These are phyloP conservation scores for Colletotrichum destructivum DNA, from an alignment of 2,329 filamentous ascomycete genomes.

Conservation along the genomic window DNA sequence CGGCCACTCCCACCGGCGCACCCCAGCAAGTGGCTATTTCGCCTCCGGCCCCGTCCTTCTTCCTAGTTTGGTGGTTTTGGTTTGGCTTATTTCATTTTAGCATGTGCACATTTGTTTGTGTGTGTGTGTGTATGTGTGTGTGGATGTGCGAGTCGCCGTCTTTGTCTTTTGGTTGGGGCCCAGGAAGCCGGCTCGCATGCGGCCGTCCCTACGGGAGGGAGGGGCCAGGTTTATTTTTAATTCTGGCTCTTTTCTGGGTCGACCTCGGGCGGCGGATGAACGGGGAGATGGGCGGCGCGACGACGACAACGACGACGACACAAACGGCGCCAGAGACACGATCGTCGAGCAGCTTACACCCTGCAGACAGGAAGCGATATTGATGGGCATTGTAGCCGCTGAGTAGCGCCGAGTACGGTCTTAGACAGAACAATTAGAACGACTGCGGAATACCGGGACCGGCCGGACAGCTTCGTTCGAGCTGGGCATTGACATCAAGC, in stretches of 20 bases:
- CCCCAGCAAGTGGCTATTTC: conserved; percentile 12
- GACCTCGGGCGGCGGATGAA: conserved; percentile 22
- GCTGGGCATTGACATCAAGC: conserved; percentile 15
- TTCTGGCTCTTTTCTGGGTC: conserved; percentile 23
- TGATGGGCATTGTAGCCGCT: conserved; percentile 2
- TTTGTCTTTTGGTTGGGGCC: conserved; percentile 34
- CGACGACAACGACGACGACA: background rate
- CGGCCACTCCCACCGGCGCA: conserved; percentile 7
- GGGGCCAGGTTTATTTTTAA: conserved; percentile 39
- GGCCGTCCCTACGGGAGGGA: conserved; percentile 24
- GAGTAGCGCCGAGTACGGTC: conserved; percentile 10
- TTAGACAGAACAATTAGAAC: background rate
- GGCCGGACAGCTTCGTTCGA: background rate
- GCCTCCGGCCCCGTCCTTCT: conserved; percentile 18
- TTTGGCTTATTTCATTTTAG: no score
- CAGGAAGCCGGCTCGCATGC: conserved; percentile 38
- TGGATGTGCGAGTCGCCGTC: conserved; percentile 14
- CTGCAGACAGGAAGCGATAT: background rate
- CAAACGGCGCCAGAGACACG: background rate
- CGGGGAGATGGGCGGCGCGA: conserved; percentile 14
- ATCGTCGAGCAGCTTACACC: background rate
- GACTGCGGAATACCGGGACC: conserved; percentile 3
- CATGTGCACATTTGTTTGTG: background rate
- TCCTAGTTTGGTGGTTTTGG: conserved; percentile 3
- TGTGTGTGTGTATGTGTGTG: background rate